phyloP scores from a whole-genome alignment of 1,284 basidiomycete genomes.

The Tremellales sp. region DNA sequence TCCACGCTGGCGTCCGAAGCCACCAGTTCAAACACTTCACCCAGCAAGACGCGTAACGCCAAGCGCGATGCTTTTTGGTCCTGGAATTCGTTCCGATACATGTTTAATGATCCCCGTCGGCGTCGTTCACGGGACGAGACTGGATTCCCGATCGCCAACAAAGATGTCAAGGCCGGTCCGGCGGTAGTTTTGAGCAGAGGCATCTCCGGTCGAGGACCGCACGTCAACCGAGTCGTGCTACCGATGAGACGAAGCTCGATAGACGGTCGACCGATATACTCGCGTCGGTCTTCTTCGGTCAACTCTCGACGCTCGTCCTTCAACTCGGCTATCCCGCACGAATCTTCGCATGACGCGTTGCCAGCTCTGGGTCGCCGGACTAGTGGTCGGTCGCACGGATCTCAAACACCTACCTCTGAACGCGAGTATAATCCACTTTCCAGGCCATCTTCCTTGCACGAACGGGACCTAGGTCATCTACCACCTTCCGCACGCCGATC shows the following conservation, averaged over 20 bases:
- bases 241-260: conserved; percentile 26
- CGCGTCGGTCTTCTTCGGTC: conserved; percentile 45
- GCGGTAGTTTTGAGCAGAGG: conserved; percentile 35
- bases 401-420: conserved; percentile 47
- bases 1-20: neutral
- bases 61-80: conserved; percentile 43
- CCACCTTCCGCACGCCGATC: conserved; percentile 18
- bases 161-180: conserved; percentile 15
- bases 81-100: conserved; percentile 50
- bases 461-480: conserved; percentile 1
- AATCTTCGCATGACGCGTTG: conserved; percentile 24
- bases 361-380: conserved; percentile 30
- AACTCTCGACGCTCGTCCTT: conserved; percentile 47
- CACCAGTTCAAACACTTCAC: neutral
- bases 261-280: conserved; percentile 39
- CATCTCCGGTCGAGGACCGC: conserved; percentile 22
- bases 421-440: conserved; percentile 27
- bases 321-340: conserved; percentile 35
- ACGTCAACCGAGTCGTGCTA: conserved; percentile 21
- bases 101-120: conserved; percentile 51
- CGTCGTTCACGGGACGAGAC: conserved; percentile 40
- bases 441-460: conserved; percentile 32
- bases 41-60: neutral
- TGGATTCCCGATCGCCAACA: conserved; percentile 11
- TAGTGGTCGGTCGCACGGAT: conserved; percentile 39